Evolutionary conservation across 225 moss, liverwort and hornwort species (phyloP), one percentile per base, ranked within the genome.

Genomic region (Takakia lepidozioides): DNA sequence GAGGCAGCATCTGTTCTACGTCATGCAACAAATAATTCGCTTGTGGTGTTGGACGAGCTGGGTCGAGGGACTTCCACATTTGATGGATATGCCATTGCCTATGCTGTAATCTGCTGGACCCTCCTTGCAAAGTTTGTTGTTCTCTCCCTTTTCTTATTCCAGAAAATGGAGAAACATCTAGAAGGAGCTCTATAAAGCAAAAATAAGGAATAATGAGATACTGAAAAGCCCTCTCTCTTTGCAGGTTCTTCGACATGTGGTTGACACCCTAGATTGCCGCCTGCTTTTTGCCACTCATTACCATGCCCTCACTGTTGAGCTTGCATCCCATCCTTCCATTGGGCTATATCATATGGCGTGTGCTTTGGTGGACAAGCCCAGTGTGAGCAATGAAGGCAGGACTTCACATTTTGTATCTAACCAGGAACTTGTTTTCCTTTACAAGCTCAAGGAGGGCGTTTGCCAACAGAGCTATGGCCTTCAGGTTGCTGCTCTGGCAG

Each of bases 61-160:
- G 92, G 92, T 32, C 83, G 92, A 32, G 92, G 92, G 42, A 92
- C 92, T 27, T 92, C 92, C 16, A 92, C 92, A 27, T 87, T 85
- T 61, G 92, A 92, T 66, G 92, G 92, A 46, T 92, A 87, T 65
- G 81, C 92, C 44, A 87, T 92, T 58, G 92, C 92, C 13, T 92
- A 82, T 51, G 82, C 92, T 46, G 92, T 92, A 62, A 74, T 85
- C 19, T 13, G n/a, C n/a, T n/a, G n/a, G n/a, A n/a, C n/a, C n/a
- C n/a, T n/a, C n/a, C n/a, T n/a, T n/a, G n/a, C n/a, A n/a, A n/a
- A n/a, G n/a, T n/a, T n/a, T n/a, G n/a, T n/a, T n/a, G n/a, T n/a
- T n/a, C n/a, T n/a, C n/a, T n/a, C n/a, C n/a, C n/a, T n/a, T n/a
- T n/a, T n/a, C n/a, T n/a, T n/a, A n/a, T n/a, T n/a, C n/a, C n/a